Base-by-base conservation (phyloP, 176 grass and related monocot genomes). In the Saccharum officinarum region DNA sequence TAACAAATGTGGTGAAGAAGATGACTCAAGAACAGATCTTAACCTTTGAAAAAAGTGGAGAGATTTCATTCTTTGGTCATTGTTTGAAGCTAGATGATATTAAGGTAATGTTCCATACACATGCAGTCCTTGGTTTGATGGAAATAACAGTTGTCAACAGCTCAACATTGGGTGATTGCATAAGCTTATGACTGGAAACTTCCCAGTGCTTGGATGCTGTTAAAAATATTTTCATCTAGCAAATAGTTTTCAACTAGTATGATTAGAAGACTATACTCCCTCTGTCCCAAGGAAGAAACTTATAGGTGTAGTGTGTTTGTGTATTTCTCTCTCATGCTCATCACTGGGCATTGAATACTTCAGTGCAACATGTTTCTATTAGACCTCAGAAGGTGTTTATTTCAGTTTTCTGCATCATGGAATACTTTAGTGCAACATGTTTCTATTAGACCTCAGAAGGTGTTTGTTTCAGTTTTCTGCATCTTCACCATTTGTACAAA, bases 11-110 rank as follows among this genome's bases (percentile, higher is more conserved):
- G 84, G 89, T 98, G 31, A 98, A 95, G 87, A 88, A 90, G 78
- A 95, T 98, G 96, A 89, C 93, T 15, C 96, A 92, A 78, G 91
- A 92, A 65, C 89, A 95, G 49, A 92, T 98, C 69, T 86, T 95
- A 91, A 50, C 81, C 70, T 98, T 95, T 86, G 93, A 98, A 84
- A 60, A 92, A 90, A 87, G 77, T 79, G 93, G 93, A 71, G 91
- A 98, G 60, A 69, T 88, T 84, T 74, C 71, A 14, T 87, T 94
- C 46, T 80, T 85, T 82, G 96, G 96, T 73, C 93, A 95, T 86
- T 93, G 91, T 81, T 90, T 98, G 80, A 89, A 95, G 78, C 73
- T 83, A 60, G 86, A 87, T 34, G 93, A 95, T 89, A 94, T 98
- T 79, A 95, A 98, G 96, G 96, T 98, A 72, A 74, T 70, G 80